Base-by-base conservation (phyloP, 1,284 basidiomycete species). In the Quambalaria eucalypti region DNA sequence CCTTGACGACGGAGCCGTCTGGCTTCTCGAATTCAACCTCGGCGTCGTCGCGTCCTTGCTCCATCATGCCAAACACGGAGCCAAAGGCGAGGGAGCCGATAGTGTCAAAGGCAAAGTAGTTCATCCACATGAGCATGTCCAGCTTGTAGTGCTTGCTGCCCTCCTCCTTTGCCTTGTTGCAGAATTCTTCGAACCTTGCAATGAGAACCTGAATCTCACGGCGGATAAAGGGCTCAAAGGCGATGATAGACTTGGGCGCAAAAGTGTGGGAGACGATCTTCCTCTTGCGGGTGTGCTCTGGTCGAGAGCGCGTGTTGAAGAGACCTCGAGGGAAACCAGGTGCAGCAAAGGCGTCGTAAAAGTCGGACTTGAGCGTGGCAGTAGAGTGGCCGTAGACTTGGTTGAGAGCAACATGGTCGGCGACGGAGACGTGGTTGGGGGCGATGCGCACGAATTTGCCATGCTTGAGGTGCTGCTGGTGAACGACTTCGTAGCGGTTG, bases 251-350 rank as follows among this genome's bases (percentile, higher is more conserved):
- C 53, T 68, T 67, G 47, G 7, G 87, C 84, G 78, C 67, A 53
- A 90, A 92, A 59, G 90, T 87, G 76, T 90, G 84, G 1, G 87
- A 85, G 38, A 92, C 83, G 59, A 90, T 87, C 78, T 90, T 91
- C 76, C 89, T 84, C 77, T 91, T 91, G 54, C 89, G 84, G 0
- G 88, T 82, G 76, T 95, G 90, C 63, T 90, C 87, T 4, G 78
- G 74, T 47, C 90, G 81, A 69, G 85, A 84, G 47, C 90, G 83
- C 1, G 88, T 90, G 78, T 88, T 90, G 83, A 92, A 90, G 31
- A 90, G 79, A 1, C 86, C 69, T 16, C 69, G 62, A 53, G 69
- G 66, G 7, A 65, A 65, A 8, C 84, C 50, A 44, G 70, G 64
- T 9, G 69, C 59, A 16, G 61, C 86, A 63, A 82, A 88, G 5